These are phyloP conservation scores for Herpotrichia juniperi DNA, from an alignment of 2,329 filamentous ascomycete species.

Conservation along the genomic window DNA sequence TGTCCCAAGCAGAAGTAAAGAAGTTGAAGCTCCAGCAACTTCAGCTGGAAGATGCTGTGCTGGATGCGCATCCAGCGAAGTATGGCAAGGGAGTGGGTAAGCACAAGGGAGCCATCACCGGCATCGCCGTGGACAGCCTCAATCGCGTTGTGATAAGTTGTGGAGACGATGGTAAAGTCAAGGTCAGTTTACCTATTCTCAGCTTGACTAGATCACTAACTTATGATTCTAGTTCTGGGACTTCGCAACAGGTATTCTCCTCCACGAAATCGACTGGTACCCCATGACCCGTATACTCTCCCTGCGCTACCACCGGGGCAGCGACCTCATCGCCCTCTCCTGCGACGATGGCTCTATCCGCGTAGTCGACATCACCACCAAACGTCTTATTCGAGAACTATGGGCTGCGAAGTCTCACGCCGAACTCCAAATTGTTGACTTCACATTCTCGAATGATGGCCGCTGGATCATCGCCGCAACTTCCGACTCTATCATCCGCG, in stretches of 20 bases:
- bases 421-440: slow-evolving; percentile 45
- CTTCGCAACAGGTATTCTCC: slow-evolving; percentile 79
- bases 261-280: slow-evolving; percentile 84
- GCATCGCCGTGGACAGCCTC: slow-evolving; percentile 85
- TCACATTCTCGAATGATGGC: slow-evolving; percentile 83
- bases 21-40: slow-evolving; percentile 72
- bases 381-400: slow-evolving; percentile 89
- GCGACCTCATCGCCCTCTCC: slow-evolving; percentile 83
- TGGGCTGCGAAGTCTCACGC: slow-evolving; percentile 66
- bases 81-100: slow-evolving; percentile 65
- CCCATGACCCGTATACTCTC: slow-evolving; percentile 76
- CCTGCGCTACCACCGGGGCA: slow-evolving; percentile 80
- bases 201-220: neutral
- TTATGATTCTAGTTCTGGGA: slow-evolving; percentile 76
- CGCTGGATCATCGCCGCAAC: slow-evolving; percentile 92
- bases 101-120: slow-evolving; percentile 83
- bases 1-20: slow-evolving; percentile 79
- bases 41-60: slow-evolving; percentile 57
- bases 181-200: slow-evolving; percentile 51
- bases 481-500: slow-evolving; percentile 76
- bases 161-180: slow-evolving; percentile 87
- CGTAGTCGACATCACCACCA: slow-evolving; percentile 88
- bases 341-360: slow-evolving; percentile 90
- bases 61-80: slow-evolving; percentile 55
- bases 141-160: slow-evolving; percentile 87